phyloP scores from a whole-genome alignment of 306 rosid genomes.

The Mimosa pudica region DNA sequence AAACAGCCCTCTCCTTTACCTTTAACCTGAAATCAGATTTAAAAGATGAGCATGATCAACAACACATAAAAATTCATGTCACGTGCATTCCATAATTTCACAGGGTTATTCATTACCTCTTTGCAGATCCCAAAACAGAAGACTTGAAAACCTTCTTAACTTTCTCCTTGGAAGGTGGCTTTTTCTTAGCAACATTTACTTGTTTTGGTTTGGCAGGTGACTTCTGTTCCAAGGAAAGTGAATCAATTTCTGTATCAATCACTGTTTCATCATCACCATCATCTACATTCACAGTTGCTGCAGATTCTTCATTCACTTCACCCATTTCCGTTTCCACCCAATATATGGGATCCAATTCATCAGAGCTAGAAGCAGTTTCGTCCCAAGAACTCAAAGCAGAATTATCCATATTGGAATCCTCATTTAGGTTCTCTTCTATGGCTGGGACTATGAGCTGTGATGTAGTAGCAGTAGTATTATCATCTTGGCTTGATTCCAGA shows the following conservation, averaged over 20 bases:
- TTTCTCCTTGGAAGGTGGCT: conserved; percentile 38
- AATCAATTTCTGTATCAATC: conserved; percentile 35
- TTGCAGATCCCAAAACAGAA: conserved; percentile 66
- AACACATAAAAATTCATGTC: background rate
- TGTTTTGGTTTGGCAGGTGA: conserved; percentile 40
- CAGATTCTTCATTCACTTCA: conserved; percentile 38
- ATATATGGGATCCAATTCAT: conserved; percentile 42
- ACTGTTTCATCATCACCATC: conserved; percentile 32
- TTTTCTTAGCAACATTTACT: conserved; percentile 44
- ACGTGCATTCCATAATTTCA: background rate
- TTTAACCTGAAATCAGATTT: conserved; percentile 65
- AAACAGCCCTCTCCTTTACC: conserved; percentile 80
- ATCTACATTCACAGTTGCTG: conserved; percentile 31
- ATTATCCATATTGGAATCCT: conserved; percentile 30
- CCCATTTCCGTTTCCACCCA: conserved; percentile 42
- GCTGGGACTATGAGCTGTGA: conserved; percentile 34
- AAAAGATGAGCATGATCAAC: conserved; percentile 25
- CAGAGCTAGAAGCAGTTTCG: conserved; percentile 33
- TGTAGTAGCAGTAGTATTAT: conserved; percentile 1
- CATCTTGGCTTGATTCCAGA: conserved; percentile 26
- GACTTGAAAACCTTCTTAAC: conserved; percentile 45
- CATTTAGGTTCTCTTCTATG: conserved; percentile 38
- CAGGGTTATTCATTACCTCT: conserved; percentile 48
- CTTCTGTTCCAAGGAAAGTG: conserved; percentile 39
- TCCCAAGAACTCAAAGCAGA: conserved; percentile 40